A percentile compares a stretch with the other conserved stretches of the same genome.
Evolutionary conservation across 139 green algal genomes (phyloP).

Genomic region (Mesotaenium endlicherianum): DNA sequence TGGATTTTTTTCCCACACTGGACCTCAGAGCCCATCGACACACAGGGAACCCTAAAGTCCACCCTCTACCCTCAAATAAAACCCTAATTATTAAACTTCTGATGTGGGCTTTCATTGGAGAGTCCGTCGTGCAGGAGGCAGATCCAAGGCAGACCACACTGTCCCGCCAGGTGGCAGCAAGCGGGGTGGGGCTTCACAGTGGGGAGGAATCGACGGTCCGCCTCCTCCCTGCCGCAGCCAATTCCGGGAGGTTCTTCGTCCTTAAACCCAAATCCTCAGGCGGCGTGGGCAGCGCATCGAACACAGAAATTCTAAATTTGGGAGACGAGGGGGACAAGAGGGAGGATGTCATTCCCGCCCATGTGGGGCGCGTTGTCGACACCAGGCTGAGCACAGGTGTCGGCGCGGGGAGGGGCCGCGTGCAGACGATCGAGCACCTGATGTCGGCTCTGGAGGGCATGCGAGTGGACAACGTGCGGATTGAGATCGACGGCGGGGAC

Average conservation of each 20-base stretch:
- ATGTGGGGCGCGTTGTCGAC: slow-evolving; percentile 8
- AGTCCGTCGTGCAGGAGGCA: no score
- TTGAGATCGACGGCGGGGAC: slow-evolving; percentile 66
- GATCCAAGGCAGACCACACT: neutral
- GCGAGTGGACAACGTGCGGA: slow-evolving; percentile 83
- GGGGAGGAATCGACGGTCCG: neutral
- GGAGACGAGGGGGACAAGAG: neutral
- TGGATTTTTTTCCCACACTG: no score
- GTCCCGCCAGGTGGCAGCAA: neutral
- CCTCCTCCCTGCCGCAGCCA: neutral
- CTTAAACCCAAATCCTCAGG: neutral
- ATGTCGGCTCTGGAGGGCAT: slow-evolving; percentile 79
- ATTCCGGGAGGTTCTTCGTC: neutral
- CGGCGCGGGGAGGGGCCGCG: neutral
- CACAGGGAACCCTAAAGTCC: no score
- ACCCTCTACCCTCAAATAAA: no score
- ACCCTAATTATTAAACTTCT: no score
- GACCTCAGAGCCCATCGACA: no score
- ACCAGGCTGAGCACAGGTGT: slow-evolving; percentile 33
- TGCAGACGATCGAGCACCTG: slow-evolving; percentile 69
- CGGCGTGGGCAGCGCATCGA: neutral
- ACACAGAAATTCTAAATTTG: neutral
- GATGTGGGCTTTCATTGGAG: no score
- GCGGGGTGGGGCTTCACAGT: slow-evolving; percentile 15
- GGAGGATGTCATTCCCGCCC: neutral